Evolutionary conservation across 257 asterid genomes (phyloP).

Genomic region (Asclepias syriaca): DNA sequence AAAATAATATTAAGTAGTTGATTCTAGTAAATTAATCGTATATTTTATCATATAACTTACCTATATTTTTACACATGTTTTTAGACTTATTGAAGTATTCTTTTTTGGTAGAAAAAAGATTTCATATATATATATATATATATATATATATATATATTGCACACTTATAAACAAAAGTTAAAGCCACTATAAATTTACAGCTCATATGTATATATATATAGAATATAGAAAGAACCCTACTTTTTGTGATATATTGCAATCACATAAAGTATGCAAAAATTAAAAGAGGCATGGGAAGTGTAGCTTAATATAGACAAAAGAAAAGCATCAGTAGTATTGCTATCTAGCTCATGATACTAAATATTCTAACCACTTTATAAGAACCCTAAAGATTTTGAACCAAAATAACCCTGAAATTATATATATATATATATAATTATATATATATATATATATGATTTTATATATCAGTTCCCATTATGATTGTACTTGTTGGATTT

Average conservation of each 20-base stretch:
- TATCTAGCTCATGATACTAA: neutral
- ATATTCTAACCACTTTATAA: neutral
- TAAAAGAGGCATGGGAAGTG: no score
- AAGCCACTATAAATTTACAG: neutral
- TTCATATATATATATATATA: no score
- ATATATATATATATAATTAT: neutral
- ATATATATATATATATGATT: no score
- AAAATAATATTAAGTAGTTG: no score
- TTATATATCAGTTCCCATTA: neutral
- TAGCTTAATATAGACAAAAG: slow-evolving; percentile 1
- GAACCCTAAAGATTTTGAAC: neutral
- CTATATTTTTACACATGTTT: no score
- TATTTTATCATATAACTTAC: no score
- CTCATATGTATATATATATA: neutral
- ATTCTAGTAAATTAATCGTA: no score
- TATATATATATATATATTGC: no score
- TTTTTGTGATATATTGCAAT: neutral
- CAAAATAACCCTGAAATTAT: neutral
- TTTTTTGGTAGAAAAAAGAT: no score
- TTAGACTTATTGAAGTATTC: no score
- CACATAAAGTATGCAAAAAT: neutral
- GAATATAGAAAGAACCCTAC: neutral
- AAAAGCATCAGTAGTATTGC: neutral
- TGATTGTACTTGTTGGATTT: neutral
- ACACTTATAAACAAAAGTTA: neutral